A percentile compares a stretch with the other conserved stretches of the same genome.
These are phyloP conservation scores for Phialophora macrospora DNA, from an alignment of 2,329 filamentous ascomycete genomes.

Conservation along the genomic window DNA sequence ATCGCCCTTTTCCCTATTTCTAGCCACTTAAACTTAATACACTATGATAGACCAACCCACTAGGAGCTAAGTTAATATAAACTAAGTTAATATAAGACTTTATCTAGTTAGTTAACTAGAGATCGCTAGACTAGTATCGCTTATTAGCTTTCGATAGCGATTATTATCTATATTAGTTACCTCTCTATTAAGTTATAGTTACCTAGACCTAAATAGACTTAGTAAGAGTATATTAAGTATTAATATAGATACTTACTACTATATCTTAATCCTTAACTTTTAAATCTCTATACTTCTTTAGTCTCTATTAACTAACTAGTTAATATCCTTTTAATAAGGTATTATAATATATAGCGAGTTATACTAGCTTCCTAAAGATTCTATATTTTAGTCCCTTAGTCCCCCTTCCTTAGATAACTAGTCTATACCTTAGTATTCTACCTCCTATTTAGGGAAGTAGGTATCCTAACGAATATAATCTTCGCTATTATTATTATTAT, in stretches of 20 bases:
- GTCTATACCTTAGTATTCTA: constrained; percentile 66
- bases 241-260: constrained; percentile 67
- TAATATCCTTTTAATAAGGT: background rate
- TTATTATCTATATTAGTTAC: constrained; percentile 68
- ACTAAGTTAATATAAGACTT: constrained; percentile 76
- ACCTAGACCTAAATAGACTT: constrained; percentile 66
- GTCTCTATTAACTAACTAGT: constrained; percentile 62
- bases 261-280: constrained; percentile 60
- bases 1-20: constrained; percentile 58
- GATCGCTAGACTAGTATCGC: constrained; percentile 66
- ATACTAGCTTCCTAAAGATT: too few relatives aligned
- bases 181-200: constrained; percentile 39
- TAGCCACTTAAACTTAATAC: constrained; percentile 65
- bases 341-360: constrained; percentile 45
- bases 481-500: background rate
- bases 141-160: constrained; percentile 61
- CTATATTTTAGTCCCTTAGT: too few relatives aligned
- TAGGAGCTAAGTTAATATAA: constrained; percentile 26
- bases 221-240: constrained; percentile 54
- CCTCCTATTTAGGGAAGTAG: constrained; percentile 51
- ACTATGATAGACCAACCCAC: constrained; percentile 53
- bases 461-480: too few relatives aligned
- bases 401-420: constrained; percentile 60
- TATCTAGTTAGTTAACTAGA: constrained; percentile 72
- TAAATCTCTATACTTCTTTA: constrained; percentile 52